phyloP scores from a whole-genome alignment of 345 rosid genomes.

The Erodium maritimum region DNA sequence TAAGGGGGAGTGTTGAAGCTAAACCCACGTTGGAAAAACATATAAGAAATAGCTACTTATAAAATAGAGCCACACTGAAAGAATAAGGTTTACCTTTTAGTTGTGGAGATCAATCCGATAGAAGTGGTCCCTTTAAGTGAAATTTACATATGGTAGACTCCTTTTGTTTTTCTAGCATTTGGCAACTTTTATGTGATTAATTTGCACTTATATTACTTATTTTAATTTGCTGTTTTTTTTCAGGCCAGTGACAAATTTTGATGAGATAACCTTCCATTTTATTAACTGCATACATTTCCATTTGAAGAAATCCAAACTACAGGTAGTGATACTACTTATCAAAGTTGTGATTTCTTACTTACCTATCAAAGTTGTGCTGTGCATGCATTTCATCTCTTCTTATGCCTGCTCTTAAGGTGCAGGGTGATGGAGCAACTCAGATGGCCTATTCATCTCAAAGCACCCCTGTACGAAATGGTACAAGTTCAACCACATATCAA shows the following conservation, averaged over 20 bases:
- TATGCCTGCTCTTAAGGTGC: conserved; percentile 17
- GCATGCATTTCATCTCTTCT: too few species aligned
- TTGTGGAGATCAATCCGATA: too few species aligned
- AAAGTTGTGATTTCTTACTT: neutral
- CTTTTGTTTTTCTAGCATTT: neutral
- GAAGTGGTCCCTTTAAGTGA: too few species aligned
- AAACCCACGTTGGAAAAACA: too few species aligned
- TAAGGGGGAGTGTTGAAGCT: too few species aligned
- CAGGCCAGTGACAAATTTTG: conserved; percentile 69
- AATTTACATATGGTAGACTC: too few species aligned
- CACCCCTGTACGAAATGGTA: conserved; percentile 23
- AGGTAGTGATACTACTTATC: conserved; percentile 29
- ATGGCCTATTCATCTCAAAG: conserved; percentile 22
- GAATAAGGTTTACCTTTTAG: too few species aligned
- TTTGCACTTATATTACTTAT: neutral
- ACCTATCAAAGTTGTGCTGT: too few species aligned
- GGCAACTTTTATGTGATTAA: neutral
- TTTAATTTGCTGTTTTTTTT: conserved; percentile 8
- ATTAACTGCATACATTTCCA: conserved; percentile 70
- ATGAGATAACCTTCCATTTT: conserved; percentile 81
- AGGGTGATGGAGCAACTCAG: conserved; percentile 24
- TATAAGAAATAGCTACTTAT: too few species aligned
- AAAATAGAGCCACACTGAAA: too few species aligned
- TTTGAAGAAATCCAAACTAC: conserved; percentile 42
- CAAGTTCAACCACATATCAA: conserved; percentile 21